These are phyloP conservation scores for Tritrichomonas musculus DNA, from an alignment of 208 protist genomes.

Conservation along the genomic window DNA sequence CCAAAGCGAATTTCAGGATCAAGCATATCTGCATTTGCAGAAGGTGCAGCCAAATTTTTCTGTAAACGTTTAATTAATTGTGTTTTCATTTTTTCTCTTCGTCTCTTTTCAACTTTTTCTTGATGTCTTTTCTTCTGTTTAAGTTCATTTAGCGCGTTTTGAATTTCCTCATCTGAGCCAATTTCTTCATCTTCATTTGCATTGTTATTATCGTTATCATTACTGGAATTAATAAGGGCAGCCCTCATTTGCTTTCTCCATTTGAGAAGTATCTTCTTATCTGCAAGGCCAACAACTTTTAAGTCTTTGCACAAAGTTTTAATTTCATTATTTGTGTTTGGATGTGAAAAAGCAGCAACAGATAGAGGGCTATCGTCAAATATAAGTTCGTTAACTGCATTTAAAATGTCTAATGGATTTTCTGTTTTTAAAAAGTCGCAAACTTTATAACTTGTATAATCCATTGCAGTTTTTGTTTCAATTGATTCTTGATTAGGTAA, in stretches of 20 bases:
- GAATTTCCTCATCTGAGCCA: constrained; percentile 16
- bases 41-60: neutral
- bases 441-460: neutral
- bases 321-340: neutral
- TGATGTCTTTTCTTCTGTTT: neutral
- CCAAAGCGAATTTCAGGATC: neutral
- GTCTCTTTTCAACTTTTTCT: neutral
- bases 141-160: neutral
- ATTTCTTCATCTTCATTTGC: neutral
- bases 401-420: neutral
- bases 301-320: neutral
- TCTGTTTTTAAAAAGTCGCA: neutral
- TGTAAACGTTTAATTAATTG: neutral
- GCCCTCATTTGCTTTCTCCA: neutral
- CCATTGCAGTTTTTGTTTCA: neutral
- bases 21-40: neutral
- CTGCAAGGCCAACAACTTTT: neutral
- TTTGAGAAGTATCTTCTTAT: neutral
- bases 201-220: neutral
- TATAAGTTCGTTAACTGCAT: neutral
- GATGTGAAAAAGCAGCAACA: neutral
- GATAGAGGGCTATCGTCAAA: neutral
- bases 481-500: neutral
- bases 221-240: neutral
- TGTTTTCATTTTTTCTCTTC: neutral